Base-by-base conservation (phyloP, 441 rosid species). In the Oxalis stricta region DNA sequence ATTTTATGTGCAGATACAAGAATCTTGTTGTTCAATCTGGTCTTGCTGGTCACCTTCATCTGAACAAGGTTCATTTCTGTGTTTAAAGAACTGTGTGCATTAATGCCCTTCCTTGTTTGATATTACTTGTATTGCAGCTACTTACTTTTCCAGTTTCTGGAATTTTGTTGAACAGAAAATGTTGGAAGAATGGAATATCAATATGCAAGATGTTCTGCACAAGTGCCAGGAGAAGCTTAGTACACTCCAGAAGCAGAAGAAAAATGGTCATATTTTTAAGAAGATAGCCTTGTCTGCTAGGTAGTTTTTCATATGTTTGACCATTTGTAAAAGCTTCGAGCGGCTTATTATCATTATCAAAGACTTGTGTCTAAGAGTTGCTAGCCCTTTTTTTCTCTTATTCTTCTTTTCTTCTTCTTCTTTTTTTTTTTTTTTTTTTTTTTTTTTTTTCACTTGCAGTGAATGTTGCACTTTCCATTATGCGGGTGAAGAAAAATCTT, bases 21-120 rank as follows among this genome's bases (percentile, higher is more conserved):
- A 58, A 59, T 19, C 50, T 59, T 56, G 81, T 66, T 23, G 49
- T 29, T 59, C 82, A 75, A 46, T 46, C 69, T n/a, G 74, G 84
- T 42, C 73, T 87, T 54, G 71, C 74, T 46, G 96, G 94, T 31
- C 95, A 87, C 62, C 40, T 87, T 56, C 92, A 87, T 66, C 79
- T 92, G 30, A 50, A 79, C 29, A 69, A 79, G 97, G 99, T 84
- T 15, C 24, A 45, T 50, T 52, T 54, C 42, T 39, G 17, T 26
- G 1, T 2, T 11, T 2, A 2, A 26, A 26, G 10, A 2, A 6
- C 8, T 26, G 36, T 59, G 52, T 53, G 11, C 38, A 28, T 40
- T 43, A 26, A 39, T 21, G 24, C 41, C 50, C 18, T 32, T 43
- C 11, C 28, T 38, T 46, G 33, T 13, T 46, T 63, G 28, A 16